These are phyloP conservation scores for Curvularia hawaiiensis DNA, from an alignment of 2,329 filamentous ascomycete genomes.

Conservation along the genomic window DNA sequence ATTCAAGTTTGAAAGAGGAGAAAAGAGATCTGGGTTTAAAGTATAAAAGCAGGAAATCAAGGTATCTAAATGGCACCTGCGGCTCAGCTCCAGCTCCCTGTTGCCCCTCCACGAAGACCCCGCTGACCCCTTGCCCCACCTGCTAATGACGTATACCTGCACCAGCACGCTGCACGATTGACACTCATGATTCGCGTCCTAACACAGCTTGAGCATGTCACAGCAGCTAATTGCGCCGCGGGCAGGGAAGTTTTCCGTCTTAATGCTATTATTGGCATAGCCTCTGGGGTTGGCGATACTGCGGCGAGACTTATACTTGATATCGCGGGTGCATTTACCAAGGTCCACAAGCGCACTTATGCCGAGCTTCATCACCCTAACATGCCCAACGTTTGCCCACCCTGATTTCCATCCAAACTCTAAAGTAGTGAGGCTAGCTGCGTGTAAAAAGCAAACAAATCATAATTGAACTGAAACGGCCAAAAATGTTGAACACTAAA, in stretches of 20 bases:
- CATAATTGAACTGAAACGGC: background rate
- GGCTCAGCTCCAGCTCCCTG: constrained; percentile 1
- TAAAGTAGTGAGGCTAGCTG: background rate
- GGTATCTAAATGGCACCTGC: constrained; percentile 9
- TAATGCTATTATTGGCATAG: background rate
- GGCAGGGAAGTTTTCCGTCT: background rate
- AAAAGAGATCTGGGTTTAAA: background rate
- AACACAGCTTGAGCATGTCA: background rate
- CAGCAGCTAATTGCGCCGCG: background rate
- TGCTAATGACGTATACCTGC: constrained; percentile 21
- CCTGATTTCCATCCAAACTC: background rate
- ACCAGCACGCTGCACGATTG: constrained; percentile 13
- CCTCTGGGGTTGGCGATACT: background rate
- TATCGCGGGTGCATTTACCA: background rate
- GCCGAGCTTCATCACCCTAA: background rate
- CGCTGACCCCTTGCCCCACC: constrained; percentile 17
- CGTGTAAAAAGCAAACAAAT: background rate
- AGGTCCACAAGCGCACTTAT: background rate
- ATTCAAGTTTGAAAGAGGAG: background rate
- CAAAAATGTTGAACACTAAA: background rate
- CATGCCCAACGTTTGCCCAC: too few species aligned
- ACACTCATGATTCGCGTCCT: constrained; percentile 7
- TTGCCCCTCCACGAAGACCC: constrained; percentile 15
- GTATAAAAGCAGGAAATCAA: constrained; percentile 1
- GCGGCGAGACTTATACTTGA: background rate